These are phyloP conservation scores for Psilocybe tampanensis DNA, from an alignment of 768 basidiomycete species.

Conservation along the genomic window DNA sequence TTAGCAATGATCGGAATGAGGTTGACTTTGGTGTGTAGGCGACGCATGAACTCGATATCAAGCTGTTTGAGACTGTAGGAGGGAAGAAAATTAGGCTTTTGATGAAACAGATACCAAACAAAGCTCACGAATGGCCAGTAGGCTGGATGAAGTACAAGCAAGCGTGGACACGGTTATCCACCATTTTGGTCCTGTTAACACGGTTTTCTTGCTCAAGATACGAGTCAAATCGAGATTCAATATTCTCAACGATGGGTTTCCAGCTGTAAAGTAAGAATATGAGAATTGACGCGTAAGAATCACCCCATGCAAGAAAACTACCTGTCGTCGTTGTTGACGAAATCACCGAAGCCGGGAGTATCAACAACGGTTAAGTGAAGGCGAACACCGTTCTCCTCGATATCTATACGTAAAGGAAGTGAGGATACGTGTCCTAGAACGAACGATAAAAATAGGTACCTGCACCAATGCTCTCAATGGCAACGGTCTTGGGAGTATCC, in stretches of 20 bases:
- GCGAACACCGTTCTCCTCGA: slow-evolving; percentile 97
- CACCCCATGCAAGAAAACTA: slow-evolving; percentile 33
- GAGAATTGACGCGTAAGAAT: slow-evolving; percentile 18
- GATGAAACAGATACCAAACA: slow-evolving; percentile 17
- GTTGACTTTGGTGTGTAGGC: slow-evolving; percentile 97
- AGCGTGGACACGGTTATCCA: slow-evolving; percentile 97
- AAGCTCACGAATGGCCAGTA: slow-evolving; percentile 91
- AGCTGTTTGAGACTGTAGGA: slow-evolving; percentile 86
- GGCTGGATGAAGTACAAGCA: slow-evolving; percentile 99
- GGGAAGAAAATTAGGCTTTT: neutral
- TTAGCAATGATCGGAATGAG: slow-evolving; percentile 99
- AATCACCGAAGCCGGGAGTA: slow-evolving; percentile 98
- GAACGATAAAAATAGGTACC: slow-evolving; percentile 53
- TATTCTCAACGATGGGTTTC: slow-evolving; percentile 98
- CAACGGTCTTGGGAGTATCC: slow-evolving; percentile 90
- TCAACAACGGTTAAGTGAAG: slow-evolving; percentile 98
- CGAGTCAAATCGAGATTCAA: slow-evolving; percentile 96
- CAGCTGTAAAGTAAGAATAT: slow-evolving; percentile 58
- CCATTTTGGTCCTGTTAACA: slow-evolving; percentile 90
- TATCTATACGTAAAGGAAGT: slow-evolving; percentile 62
- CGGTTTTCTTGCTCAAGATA: slow-evolving; percentile 99
- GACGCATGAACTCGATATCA: slow-evolving; percentile 98
- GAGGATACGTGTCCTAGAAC: slow-evolving; percentile 25
- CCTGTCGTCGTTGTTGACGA: slow-evolving; percentile 99
- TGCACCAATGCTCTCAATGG: slow-evolving; percentile 98